A percentile compares a stretch with the other conserved stretches of the same genome.
phyloP scores from a whole-genome alignment of 2,329 filamentous ascomycete species.

The Sporothrix humicola region DNA sequence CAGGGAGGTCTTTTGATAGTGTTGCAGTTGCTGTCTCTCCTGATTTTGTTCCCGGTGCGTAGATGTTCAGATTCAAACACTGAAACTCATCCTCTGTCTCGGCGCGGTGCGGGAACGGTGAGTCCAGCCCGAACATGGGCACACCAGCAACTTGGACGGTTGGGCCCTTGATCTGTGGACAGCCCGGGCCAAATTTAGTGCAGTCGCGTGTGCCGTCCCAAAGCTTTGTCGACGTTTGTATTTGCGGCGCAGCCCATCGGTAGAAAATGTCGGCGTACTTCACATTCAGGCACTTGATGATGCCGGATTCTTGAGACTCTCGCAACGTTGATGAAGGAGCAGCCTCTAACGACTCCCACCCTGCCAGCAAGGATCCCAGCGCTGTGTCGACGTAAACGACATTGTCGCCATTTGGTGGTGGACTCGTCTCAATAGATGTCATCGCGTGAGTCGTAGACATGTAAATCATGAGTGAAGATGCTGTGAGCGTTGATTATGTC shows the following conservation, averaged over 20 bases:
- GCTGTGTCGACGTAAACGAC: neutral
- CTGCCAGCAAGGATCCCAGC: neutral
- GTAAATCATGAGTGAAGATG: too few relatives aligned
- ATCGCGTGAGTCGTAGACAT: neutral
- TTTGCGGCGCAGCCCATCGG: slow-evolving; percentile 10
- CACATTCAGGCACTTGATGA: slow-evolving; percentile 9
- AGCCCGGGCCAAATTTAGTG: neutral
- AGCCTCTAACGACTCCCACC: neutral
- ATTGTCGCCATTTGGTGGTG: neutral
- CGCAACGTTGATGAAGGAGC: neutral
- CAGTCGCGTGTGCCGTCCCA: neutral
- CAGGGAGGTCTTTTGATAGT: neutral
- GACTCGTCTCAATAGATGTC: neutral
- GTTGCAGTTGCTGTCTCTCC: neutral
- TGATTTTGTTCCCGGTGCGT: neutral
- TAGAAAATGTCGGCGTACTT: slow-evolving; percentile 9
- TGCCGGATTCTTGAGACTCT: neutral
- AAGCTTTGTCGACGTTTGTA: neutral
- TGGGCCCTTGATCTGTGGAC: neutral
- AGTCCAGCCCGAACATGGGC: slow-evolving; percentile 15
- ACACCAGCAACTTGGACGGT: neutral
- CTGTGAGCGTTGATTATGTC: too few relatives aligned
- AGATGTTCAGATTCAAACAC: slow-evolving; percentile 28
- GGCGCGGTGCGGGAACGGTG: neutral
- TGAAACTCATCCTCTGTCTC: slow-evolving; percentile 23